phyloP scores from a whole-genome alignment of 1,284 basidiomycete genomes.

The Microstroma glucosiphilum region DNA sequence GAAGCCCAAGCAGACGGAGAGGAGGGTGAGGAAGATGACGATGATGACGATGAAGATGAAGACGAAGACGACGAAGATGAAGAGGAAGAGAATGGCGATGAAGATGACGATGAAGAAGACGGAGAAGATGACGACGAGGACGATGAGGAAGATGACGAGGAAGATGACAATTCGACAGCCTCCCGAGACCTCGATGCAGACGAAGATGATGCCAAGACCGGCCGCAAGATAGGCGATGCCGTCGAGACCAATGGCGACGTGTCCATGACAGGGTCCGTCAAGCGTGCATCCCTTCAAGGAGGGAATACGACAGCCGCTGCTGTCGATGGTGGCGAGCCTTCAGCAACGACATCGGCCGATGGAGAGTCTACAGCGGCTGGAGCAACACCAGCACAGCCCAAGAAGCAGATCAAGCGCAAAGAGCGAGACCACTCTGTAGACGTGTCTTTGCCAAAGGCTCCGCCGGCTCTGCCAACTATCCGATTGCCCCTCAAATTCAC shows the following conservation, averaged over 20 bases:
- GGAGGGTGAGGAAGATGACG: slow-evolving; percentile 23
- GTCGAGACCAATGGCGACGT: background rate
- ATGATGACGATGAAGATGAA: slow-evolving; percentile 31
- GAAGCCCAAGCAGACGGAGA: slow-evolving; percentile 17
- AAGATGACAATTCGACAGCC: slow-evolving; percentile 10
- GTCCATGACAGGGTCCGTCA: no score
- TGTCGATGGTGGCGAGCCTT: background rate
- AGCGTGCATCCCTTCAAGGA: background rate
- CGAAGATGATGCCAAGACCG: background rate
- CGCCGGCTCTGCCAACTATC: slow-evolving; percentile 23
- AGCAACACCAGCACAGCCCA: slow-evolving; percentile 1
- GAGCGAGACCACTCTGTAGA: background rate
- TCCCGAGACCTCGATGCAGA: slow-evolving; percentile 2
- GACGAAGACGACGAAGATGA: slow-evolving; percentile 26
- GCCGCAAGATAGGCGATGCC: background rate
- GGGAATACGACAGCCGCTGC: background rate
- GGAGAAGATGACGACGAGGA: slow-evolving; percentile 15
- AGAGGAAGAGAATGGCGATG: slow-evolving; percentile 22
- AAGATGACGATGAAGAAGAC: slow-evolving; percentile 18
- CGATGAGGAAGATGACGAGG: slow-evolving; percentile 16
- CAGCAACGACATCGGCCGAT: background rate
- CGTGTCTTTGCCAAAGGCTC: slow-evolving; percentile 6
- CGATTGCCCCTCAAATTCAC: slow-evolving; percentile 15
- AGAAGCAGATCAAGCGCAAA: slow-evolving; percentile 4
- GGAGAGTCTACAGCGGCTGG: background rate